Conservation (phyloP, 2,329 filamentous ascomycete genomes). For the Paracoccidioides lutzii region DNA sequence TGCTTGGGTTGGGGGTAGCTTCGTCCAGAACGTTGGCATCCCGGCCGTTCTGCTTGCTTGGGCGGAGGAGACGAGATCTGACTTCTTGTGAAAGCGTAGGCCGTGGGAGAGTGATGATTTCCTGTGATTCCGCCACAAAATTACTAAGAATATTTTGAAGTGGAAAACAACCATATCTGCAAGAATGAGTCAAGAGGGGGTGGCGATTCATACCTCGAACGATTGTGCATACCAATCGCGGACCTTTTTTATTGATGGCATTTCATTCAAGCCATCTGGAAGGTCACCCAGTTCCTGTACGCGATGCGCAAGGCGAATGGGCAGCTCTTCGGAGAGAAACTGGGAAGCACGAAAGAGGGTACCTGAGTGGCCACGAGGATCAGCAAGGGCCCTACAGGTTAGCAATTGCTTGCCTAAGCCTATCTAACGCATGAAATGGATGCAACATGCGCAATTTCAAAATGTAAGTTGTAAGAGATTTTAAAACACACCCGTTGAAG, state of each 20-base stretch:
- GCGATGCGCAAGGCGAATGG: constrained; percentile 88
- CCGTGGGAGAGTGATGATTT: constrained; percentile 77
- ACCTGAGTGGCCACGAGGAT: constrained; percentile 39
- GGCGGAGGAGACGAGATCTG: constrained; percentile 57
- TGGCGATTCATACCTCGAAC: constrained; percentile 62
- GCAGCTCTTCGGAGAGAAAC: constrained; percentile 95
- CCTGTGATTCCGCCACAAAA: constrained; percentile 33
- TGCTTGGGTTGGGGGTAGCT: constrained; percentile 79
- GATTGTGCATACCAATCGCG: constrained; percentile 99
- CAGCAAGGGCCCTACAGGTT: not conserved
- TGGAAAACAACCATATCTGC: not conserved
- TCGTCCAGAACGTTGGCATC: constrained; percentile 59
- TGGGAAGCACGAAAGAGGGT: constrained; percentile 95
- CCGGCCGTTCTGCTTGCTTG: constrained; percentile 40
- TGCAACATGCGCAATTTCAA: not conserved
- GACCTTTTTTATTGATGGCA: constrained; percentile 91
- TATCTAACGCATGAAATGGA: no score
- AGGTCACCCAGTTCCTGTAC: constrained; percentile 87
- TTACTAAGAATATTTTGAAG: constrained; percentile 14
- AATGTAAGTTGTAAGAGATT: not conserved
- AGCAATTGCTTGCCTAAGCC: not conserved
- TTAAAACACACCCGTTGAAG: constrained; percentile 59
- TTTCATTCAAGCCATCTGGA: constrained; percentile 91
- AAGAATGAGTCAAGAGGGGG: constrained; percentile 7
- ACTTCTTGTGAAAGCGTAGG: constrained; percentile 65